Evolutionary conservation across 1,284 basidiomycete species (phyloP).

Genomic region (Austroboletus novae-zelandiae): DNA sequence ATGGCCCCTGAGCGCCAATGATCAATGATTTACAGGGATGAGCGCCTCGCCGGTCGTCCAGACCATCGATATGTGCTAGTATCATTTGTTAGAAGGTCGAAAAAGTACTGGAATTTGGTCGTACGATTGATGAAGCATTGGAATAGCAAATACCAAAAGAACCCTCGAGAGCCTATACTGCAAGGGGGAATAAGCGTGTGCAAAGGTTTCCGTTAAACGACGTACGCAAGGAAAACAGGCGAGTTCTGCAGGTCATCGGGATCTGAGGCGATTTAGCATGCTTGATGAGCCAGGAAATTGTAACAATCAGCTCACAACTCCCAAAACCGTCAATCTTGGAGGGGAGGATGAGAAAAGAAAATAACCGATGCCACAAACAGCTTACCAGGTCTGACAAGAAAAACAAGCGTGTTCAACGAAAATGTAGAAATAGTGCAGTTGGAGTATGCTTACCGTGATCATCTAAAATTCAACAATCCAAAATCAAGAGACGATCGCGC

Average conservation of each 20-base stretch:
- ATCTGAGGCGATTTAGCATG: slow-evolving; percentile 44
- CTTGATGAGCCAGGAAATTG: neutral
- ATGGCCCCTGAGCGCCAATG: slow-evolving; percentile 75
- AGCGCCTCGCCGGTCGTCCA: slow-evolving; percentile 50
- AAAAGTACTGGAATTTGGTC: slow-evolving; percentile 15
- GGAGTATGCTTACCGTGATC: slow-evolving; percentile 60
- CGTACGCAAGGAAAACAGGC: slow-evolving; percentile 74
- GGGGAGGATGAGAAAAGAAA: neutral
- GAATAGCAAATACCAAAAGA: slow-evolving; percentile 91
- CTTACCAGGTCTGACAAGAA: slow-evolving; percentile 46
- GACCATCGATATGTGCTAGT: slow-evolving; percentile 72
- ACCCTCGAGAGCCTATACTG: slow-evolving; percentile 78
- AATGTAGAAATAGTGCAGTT: slow-evolving; percentile 1
- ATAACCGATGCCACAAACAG: neutral
- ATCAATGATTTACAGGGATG: slow-evolving; percentile 74
- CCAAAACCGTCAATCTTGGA: slow-evolving; percentile 88
- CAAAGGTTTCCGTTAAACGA: slow-evolving; percentile 1
- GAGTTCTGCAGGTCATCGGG: slow-evolving; percentile 78
- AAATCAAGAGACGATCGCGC: neutral
- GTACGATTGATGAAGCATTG: slow-evolving; percentile 85
- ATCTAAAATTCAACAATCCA: slow-evolving; percentile 40
- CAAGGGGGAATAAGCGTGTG: neutral
- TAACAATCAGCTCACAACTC: slow-evolving; percentile 57
- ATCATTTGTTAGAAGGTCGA: slow-evolving; percentile 13
- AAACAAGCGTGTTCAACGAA: slow-evolving; percentile 12